phyloP scores from a whole-genome alignment of 192 early-diverging fungal species.

The Gonapodya prolifera region DNA sequence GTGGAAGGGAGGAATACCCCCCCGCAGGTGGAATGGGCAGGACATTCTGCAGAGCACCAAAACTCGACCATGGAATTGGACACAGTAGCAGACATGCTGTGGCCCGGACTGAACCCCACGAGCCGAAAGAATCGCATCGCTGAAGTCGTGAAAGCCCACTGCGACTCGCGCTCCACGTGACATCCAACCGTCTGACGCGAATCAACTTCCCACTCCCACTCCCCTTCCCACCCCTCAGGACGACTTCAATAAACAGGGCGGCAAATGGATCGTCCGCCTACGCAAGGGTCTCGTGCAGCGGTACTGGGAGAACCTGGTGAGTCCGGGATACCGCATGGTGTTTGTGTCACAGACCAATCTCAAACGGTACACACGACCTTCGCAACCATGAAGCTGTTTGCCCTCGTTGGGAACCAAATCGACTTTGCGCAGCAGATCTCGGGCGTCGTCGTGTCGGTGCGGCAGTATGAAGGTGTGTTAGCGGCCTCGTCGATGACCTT shows the following conservation, averaged over 20 bases:
- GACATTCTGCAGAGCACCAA: too few relatives aligned
- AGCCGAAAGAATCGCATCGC: too few relatives aligned
- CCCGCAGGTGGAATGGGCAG: too few relatives aligned
- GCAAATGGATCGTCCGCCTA: not conserved
- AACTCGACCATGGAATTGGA: too few relatives aligned
- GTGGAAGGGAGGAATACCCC: too few relatives aligned
- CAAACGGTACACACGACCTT: not conserved
- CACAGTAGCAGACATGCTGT: too few relatives aligned
- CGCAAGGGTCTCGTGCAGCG: not conserved
- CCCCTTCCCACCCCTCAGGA: too few relatives aligned
- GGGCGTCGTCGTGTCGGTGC: not conserved
- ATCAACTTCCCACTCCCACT: too few relatives aligned
- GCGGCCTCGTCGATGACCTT: not conserved
- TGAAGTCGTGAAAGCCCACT: too few relatives aligned
- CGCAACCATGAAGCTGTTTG: not conserved
- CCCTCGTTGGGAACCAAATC: not conserved
- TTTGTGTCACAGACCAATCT: not conserved
- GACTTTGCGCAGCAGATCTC: not conserved
- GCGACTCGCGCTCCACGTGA: too few relatives aligned
- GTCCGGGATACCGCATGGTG: not conserved
- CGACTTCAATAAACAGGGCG: not conserved
- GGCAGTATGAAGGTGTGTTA: not conserved
- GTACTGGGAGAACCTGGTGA: not conserved
- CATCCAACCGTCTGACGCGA: too few relatives aligned
- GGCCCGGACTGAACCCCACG: too few relatives aligned